Percentiles rank a stretch among this genome's conserved stretches.
These are phyloP conservation scores for Cylindricascospora bacillispora DNA, from an alignment of 1,139 yeast genomes.

Conservation along the genomic window DNA sequence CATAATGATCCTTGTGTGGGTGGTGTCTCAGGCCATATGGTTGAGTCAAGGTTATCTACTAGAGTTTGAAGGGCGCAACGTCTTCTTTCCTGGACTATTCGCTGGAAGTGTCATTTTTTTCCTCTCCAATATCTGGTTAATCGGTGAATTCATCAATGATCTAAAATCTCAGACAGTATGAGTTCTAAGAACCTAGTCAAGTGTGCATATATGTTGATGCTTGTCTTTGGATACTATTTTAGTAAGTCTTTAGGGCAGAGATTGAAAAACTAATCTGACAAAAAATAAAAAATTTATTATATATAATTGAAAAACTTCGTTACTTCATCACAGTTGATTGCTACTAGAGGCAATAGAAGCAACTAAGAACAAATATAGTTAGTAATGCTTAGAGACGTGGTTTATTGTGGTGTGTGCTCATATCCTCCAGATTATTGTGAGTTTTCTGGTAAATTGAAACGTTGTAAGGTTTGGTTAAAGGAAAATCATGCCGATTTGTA, in stretches of 20 bases:
- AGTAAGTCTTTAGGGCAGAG: background rate
- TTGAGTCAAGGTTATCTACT: constrained; percentile 61
- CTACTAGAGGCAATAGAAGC: too few species aligned
- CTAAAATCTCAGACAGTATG: background rate
- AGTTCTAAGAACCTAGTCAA: background rate
- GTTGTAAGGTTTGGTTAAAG: constrained; percentile 77
- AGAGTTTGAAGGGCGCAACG: constrained; percentile 64
- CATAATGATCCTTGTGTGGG: constrained; percentile 44
- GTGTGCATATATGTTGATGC: background rate
- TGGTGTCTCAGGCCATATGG: constrained; percentile 65
- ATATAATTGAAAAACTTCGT: background rate
- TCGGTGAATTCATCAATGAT: constrained; percentile 39
- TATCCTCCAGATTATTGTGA: constrained; percentile 93
- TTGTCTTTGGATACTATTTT: too few species aligned
- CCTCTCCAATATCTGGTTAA: constrained; percentile 49
- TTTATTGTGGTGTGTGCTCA: constrained; percentile 76
- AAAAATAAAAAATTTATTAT: background rate
- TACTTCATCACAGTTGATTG: too few species aligned
- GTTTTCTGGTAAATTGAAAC: constrained; percentile 68
- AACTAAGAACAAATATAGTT: too few species aligned
- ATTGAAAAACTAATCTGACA: background rate
- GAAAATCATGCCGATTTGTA: constrained; percentile 45
- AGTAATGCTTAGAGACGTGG: constrained; percentile 32
- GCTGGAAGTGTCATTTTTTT: constrained; percentile 55
- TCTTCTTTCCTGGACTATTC: constrained; percentile 53